phyloP scores from a whole-genome alignment of 345 rosid genomes.

The Euphorbia lathyris region DNA sequence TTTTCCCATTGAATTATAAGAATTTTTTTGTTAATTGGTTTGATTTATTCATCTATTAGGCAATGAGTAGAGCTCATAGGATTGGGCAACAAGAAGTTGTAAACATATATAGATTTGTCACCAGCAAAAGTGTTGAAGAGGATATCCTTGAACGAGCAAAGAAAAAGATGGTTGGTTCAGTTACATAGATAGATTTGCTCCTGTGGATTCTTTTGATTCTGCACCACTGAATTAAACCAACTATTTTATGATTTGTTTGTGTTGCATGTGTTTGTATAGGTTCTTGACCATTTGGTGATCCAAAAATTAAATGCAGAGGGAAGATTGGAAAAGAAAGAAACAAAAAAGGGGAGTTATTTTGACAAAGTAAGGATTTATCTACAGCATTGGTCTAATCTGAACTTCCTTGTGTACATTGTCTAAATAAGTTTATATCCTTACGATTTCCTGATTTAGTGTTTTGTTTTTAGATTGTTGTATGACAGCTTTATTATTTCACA shows the following conservation, averaged over 20 bases:
- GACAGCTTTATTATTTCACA: background rate
- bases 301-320: slow-evolving; percentile 99
- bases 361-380: slow-evolving; percentile 63
- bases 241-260: slow-evolving; percentile 11
- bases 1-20: background rate
- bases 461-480: background rate
- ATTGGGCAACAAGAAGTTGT: slow-evolving; percentile 99
- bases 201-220: background rate
- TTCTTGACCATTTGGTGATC: slow-evolving; percentile 97
- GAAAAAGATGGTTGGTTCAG: slow-evolving; percentile 79
- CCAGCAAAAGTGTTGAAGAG: slow-evolving; percentile 99
- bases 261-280: slow-evolving; percentile 44
- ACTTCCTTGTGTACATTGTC: background rate
- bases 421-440: background rate
- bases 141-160: slow-evolving; percentile 98
- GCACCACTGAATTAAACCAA: background rate
- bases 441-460: background rate
- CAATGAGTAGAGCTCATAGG: slow-evolving; percentile 99
- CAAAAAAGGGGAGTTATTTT: slow-evolving; percentile 82
- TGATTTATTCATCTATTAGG: slow-evolving; percentile 47
- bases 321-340: slow-evolving; percentile 94
- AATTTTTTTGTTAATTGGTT: background rate
- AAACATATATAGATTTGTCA: slow-evolving; percentile 96
- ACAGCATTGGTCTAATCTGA: background rate
- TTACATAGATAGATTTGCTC: background rate